phyloP scores from a whole-genome alignment of 2,329 filamentous ascomycete genomes.

The Elsinoe batatas region DNA sequence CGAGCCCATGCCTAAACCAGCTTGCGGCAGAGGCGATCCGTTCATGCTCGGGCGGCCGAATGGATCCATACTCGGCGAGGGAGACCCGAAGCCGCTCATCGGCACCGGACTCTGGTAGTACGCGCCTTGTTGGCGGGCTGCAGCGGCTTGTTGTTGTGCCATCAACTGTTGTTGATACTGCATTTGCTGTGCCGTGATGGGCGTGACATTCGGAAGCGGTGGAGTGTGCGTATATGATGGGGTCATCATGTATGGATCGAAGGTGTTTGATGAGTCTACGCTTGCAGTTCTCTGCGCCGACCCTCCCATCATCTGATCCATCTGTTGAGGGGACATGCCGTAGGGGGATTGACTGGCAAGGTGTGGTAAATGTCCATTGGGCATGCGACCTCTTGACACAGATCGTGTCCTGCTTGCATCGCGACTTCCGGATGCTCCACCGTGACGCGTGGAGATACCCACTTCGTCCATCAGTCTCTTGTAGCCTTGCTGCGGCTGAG shows the following conservation, averaged over 20 bases:
- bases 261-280: conserved; percentile 38
- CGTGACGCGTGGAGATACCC: conserved; percentile 57
- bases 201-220: conserved; percentile 30
- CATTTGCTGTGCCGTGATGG: conserved; percentile 38
- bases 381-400: conserved; percentile 24
- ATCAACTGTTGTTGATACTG: conserved; percentile 50
- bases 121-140: conserved; percentile 22
- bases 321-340: conserved; percentile 28
- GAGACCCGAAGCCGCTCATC: conserved; percentile 23
- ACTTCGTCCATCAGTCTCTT: conserved; percentile 99
- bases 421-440: conserved; percentile 29
- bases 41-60: conserved; percentile 30
- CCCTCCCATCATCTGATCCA: conserved; percentile 28
- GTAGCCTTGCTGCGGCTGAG: conserved; percentile 88
- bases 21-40: conserved; percentile 32
- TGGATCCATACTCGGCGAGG: conserved; percentile 29
- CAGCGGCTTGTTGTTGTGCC: conserved; percentile 29
- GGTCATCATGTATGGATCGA: conserved; percentile 34
- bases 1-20: conserved; percentile 31
- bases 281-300: conserved; percentile 38
- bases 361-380: conserved; percentile 26
- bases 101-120: conserved; percentile 23
- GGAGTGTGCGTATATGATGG: conserved; percentile 29
- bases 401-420: conserved; percentile 25
- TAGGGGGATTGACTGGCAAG: conserved; percentile 22